Base-by-base conservation (phyloP, 1,284 basidiomycete genomes). In the Hemileia vastatrix region DNA sequence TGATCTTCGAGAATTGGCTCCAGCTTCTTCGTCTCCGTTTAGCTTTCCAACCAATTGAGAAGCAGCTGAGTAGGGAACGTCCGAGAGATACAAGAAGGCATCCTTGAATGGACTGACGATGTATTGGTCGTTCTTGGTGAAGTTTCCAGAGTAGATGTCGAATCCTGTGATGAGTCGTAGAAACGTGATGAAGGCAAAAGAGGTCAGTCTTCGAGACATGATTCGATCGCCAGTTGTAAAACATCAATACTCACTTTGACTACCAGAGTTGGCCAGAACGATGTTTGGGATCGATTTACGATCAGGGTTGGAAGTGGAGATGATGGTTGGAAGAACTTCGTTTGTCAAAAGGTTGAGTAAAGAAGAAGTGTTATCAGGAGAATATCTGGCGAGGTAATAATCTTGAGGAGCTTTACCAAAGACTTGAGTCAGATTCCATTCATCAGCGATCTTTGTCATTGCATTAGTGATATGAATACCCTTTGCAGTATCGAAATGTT, bases 101-200 rank as follows among this genome's bases (percentile, higher is more conserved):
- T 87, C 81, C 0, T 57, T 65, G 60, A 70, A 71, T 6, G 71
- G 71, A 84, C 88, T 0, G 86, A 85, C 13, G 82, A 83, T 0
- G 82, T 67, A 58, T 57, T 73, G 70, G 52, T 69, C 69, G 53
- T 73, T 72, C 44, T 66, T 66, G 11, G 72, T 74, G 32, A 74
- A 74, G 1, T 65, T 63, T 15, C 72, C 72, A 49, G 69, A 67
- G 58, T 70, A 72, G 3, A 74, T 60, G 49, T 75, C 71, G 33
- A 73, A 75, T 19, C 73, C 61, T 40, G 36, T 11, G 36, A 27
- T 27, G 27, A 27, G 27, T 27, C 27, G 27, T 27, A 27, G 27
- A 27, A 40, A 40, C 8, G 36, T 9, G 36, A 40, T 9, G 15
- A 15, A 40, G 36, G 36, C 36, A 15, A 40, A 40, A 40, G 15